A percentile compares a stretch with the other conserved stretches of the same genome.
Conservation (phyloP, 805 yeast genomes). For the Jamesozyma spencerorum region DNA sequence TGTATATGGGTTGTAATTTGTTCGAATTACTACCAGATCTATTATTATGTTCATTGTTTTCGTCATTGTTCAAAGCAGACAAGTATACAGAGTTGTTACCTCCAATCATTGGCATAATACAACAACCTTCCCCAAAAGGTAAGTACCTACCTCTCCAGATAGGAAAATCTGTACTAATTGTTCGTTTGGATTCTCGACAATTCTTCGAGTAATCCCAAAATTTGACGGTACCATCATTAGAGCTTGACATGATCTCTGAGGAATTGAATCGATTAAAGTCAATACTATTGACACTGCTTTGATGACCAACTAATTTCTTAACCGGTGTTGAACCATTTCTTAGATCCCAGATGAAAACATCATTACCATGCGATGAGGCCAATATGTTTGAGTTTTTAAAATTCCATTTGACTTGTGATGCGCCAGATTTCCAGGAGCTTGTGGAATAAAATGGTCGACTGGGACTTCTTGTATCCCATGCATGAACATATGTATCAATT, state of each 20-base stretch:
- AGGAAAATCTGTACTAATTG: slow-evolving; percentile 69
- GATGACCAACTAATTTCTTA: slow-evolving; percentile 60
- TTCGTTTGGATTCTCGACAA: slow-evolving; percentile 40
- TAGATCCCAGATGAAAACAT: slow-evolving; percentile 79
- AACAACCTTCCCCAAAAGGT: slow-evolving; percentile 84
- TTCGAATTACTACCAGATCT: slow-evolving; percentile 3
- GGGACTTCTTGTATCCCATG: slow-evolving; percentile 88
- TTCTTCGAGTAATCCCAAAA: slow-evolving; percentile 60
- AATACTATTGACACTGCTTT: slow-evolving; percentile 80
- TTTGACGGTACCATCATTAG: slow-evolving; percentile 77
- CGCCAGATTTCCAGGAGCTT: slow-evolving; percentile 94
- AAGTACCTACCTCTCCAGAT: slow-evolving; percentile 80
- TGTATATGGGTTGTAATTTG: slow-evolving; percentile 43
- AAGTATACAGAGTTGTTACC: slow-evolving; percentile 48
- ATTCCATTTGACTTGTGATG: slow-evolving; percentile 94
- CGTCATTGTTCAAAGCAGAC: slow-evolving; percentile 19
- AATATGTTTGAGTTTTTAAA: slow-evolving; percentile 61
- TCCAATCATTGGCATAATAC: slow-evolving; percentile 84
- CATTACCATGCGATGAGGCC: slow-evolving; percentile 80
- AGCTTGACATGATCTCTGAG: slow-evolving; percentile 64
- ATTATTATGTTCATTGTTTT: slow-evolving; percentile 9
- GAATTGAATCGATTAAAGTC: slow-evolving; percentile 63
- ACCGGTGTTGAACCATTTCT: slow-evolving; percentile 76
- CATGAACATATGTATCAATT: slow-evolving; percentile 75
- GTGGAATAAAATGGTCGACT: slow-evolving; percentile 62